A percentile compares a stretch with the other conserved stretches of the same genome.
Conservation (phyloP, 2,329 filamentous ascomycete species). For the Peltaster fructicola region DNA sequence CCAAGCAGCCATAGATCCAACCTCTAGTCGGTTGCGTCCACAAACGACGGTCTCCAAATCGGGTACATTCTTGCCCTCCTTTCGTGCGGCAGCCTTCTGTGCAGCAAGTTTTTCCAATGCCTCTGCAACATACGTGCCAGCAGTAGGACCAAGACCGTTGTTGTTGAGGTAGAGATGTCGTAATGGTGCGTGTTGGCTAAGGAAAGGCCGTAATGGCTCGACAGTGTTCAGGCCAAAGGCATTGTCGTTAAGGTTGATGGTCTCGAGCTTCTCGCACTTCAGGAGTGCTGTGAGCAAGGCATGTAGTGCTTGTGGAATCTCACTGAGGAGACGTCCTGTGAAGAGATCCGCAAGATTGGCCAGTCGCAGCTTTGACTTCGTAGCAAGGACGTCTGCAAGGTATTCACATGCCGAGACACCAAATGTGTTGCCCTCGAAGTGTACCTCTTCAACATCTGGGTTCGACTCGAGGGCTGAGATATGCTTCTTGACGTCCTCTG, state of each 20-base stretch:
- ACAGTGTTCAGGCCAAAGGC: slow-evolving; percentile 93
- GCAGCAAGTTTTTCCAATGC: slow-evolving; percentile 66
- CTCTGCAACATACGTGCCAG: slow-evolving; percentile 75
- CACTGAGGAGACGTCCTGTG: slow-evolving; percentile 77
- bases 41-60: slow-evolving; percentile 93
- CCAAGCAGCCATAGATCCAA: slow-evolving; percentile 92
- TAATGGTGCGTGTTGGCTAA: slow-evolving; percentile 72
- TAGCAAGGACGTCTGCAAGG: slow-evolving; percentile 65
- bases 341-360: slow-evolving; percentile 96
- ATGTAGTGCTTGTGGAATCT: slow-evolving; percentile 81
- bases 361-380: slow-evolving; percentile 56
- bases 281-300: slow-evolving; percentile 73
- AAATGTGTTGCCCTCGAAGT: slow-evolving; percentile 77
- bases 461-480: slow-evolving; percentile 57
- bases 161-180: slow-evolving; percentile 95
- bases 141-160: slow-evolving; percentile 86
- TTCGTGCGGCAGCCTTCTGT: slow-evolving; percentile 65
- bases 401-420: slow-evolving; percentile 76
- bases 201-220: slow-evolving; percentile 80
- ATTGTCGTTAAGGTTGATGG: slow-evolving; percentile 92
- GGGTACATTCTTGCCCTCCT: slow-evolving; percentile 54
- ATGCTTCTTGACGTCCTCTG: slow-evolving; percentile 69
- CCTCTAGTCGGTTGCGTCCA: slow-evolving; percentile 87
- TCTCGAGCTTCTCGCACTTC: slow-evolving; percentile 69
- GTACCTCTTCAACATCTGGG: slow-evolving; percentile 58